phyloP scores from a whole-genome alignment of 805 yeast genomes.

The Pichia exigua region DNA sequence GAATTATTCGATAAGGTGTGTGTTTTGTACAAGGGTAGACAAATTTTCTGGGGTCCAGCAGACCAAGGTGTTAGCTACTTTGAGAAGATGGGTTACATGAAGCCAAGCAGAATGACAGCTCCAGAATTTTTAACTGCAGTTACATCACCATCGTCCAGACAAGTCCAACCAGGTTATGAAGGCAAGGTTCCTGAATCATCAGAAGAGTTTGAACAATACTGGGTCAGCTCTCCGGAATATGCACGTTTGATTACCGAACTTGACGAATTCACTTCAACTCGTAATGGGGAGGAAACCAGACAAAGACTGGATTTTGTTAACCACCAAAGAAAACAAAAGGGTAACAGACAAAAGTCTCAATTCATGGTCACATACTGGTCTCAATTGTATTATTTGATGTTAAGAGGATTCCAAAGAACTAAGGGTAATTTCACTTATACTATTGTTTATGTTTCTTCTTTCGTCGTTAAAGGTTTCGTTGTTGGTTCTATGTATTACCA shows the following conservation, averaged over 20 bases:
- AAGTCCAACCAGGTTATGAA: conserved; percentile 20
- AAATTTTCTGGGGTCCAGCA: conserved; percentile 59
- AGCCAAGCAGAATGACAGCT: conserved; percentile 16
- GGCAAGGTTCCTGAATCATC: conserved; percentile 50
- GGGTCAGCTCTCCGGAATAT: conserved; percentile 54
- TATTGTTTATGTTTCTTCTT: conserved; percentile 39
- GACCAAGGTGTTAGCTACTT: conserved; percentile 49
- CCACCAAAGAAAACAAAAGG: conserved; percentile 31
- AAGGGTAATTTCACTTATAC: conserved; percentile 52
- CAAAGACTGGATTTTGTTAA: conserved; percentile 26
- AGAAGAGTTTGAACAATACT: conserved; percentile 49
- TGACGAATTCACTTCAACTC: conserved; percentile 27
- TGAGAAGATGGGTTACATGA: conserved; percentile 50
- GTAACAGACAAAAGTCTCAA: conserved; percentile 33
- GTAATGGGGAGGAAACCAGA: conserved; percentile 29
- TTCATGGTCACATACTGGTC: conserved; percentile 36
- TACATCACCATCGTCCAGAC: conserved; percentile 11
- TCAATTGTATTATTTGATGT: conserved; percentile 44
- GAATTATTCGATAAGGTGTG: conserved; percentile 55
- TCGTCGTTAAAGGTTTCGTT: conserved; percentile 47
- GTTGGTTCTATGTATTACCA: conserved; percentile 42
- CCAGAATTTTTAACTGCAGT: conserved; percentile 22
- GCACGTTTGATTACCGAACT: conserved; percentile 29
- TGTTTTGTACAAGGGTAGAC: conserved; percentile 52
- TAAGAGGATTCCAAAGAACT: conserved; percentile 47